Evolutionary conservation across 2,329 filamentous ascomycete species (phyloP).

Genomic region (Juglanconis sp.): DNA sequence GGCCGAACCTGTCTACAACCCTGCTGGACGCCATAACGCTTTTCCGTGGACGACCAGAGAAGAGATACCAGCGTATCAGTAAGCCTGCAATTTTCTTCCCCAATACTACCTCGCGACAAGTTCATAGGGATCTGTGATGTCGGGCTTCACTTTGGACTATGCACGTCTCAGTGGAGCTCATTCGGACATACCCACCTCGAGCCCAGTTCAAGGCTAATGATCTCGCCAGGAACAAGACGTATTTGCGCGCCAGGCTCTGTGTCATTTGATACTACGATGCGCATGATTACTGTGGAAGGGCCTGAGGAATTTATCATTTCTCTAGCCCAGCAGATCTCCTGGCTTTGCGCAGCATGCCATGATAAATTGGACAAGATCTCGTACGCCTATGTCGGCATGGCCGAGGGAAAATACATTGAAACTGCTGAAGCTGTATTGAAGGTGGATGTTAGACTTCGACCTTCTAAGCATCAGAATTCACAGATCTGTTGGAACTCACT

Average conservation of each 20-base stretch:
- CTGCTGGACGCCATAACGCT: background rate
- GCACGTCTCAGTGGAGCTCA: too few species aligned
- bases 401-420: background rate
- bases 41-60: background rate
- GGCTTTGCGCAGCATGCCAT: background rate
- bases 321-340: background rate
- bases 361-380: background rate
- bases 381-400: background rate
- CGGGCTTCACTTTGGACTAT: too few species aligned
- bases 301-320: background rate
- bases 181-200: too few species aligned
- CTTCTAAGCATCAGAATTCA: background rate
- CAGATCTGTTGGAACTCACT: background rate
- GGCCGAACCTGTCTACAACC: background rate
- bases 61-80: background rate
- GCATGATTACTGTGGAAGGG: background rate
- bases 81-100: too few species aligned
- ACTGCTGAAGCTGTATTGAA: background rate
- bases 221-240: background rate
- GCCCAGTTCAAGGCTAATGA: too few species aligned
- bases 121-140: too few species aligned
- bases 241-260: background rate
- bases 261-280: background rate
- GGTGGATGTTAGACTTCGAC: background rate
- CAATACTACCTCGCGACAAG: too few species aligned